Conservation (phyloP, 2,329 filamentous ascomycete genomes). For the Fusarium coffeatum region DNA sequence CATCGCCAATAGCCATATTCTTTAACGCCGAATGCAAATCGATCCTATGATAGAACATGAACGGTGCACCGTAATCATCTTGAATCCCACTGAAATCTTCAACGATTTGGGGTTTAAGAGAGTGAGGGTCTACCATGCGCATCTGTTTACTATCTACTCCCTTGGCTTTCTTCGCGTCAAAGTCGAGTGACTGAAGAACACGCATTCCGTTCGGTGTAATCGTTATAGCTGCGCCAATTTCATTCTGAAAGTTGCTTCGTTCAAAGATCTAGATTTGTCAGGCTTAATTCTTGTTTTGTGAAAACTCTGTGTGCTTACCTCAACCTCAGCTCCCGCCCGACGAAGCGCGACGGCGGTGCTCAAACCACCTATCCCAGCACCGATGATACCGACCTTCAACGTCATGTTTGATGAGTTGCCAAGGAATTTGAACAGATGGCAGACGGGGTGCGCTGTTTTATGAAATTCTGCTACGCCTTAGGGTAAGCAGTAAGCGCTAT, state of each 20-base stretch:
- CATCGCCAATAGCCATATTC: neutral
- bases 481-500: neutral
- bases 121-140: slow-evolving; percentile 4
- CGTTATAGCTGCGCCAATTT: slow-evolving; percentile 1
- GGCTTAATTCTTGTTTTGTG: no score
- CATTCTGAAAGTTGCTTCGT: neutral
- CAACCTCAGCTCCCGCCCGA: neutral
- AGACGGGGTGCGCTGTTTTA: neutral
- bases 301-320: neutral
- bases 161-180: neutral
- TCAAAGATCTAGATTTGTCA: neutral
- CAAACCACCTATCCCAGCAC: neutral
- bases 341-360: neutral
- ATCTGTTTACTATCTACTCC: slow-evolving; percentile 3
- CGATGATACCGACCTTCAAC: neutral
- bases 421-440: accelerated
- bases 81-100: neutral
- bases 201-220: neutral
- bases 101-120: neutral
- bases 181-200: neutral
- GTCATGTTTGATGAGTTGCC: neutral
- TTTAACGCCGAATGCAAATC: slow-evolving; percentile 7
- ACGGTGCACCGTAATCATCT: neutral
- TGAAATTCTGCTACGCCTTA: neutral
- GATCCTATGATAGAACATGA: neutral